Evolutionary conservation across 2,329 filamentous ascomycete species (phyloP).

Genomic region (Sporothrix brasiliensis): DNA sequence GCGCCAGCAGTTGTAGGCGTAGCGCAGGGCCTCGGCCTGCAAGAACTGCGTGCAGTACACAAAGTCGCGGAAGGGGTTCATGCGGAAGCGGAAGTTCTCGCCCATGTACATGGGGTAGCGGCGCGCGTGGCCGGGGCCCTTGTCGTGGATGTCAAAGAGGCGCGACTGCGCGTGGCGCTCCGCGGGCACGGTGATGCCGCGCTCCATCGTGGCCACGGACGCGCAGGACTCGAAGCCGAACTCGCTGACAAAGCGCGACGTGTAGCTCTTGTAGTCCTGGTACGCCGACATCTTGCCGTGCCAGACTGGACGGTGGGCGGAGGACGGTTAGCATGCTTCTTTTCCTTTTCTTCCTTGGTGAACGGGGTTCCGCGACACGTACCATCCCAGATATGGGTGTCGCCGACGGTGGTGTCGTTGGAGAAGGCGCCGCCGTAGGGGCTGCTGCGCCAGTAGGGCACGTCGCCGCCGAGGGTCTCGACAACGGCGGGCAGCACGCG

Average conservation of each 20-base stretch:
- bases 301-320: conserved; percentile 55
- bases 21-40: conserved; percentile 53
- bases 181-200: conserved; percentile 59
- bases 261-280: conserved; percentile 70
- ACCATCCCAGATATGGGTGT: conserved; percentile 77
- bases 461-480: conserved; percentile 47
- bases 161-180: conserved; percentile 68
- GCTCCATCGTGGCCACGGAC: conserved; percentile 68
- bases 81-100: conserved; percentile 64
- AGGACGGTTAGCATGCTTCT: background rate
- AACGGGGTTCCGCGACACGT: too few species aligned
- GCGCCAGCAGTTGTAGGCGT: conserved; percentile 57
- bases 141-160: conserved; percentile 78
- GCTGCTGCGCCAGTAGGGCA: conserved; percentile 70
- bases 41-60: conserved; percentile 49
- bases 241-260: conserved; percentile 75
- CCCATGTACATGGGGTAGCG: conserved; percentile 71
- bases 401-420: conserved; percentile 69
- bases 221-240: conserved; percentile 83
- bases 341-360: too few species aligned
- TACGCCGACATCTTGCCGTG: conserved; percentile 67
- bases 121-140: conserved; percentile 73
- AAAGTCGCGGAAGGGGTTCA: conserved; percentile 3
- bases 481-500: conserved; percentile 69
- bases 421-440: conserved; percentile 67